Evolutionary conservation across 805 yeast genomes (phyloP).

Genomic region (Monosporozyma aquatica): DNA sequence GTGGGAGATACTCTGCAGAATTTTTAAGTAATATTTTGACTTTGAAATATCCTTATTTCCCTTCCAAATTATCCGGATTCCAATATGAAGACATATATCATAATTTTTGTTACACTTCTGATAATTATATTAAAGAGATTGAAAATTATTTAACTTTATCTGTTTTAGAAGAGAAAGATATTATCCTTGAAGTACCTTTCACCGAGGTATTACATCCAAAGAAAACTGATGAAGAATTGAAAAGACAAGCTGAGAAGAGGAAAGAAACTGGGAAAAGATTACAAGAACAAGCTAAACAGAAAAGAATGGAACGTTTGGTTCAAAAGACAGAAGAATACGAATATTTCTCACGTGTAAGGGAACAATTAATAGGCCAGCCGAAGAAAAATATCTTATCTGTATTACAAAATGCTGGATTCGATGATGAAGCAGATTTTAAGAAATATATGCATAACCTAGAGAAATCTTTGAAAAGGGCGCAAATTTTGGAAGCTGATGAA

Average conservation of each 20-base stretch:
- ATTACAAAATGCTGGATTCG: slow-evolving; percentile 67
- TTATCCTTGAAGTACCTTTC: slow-evolving; percentile 76
- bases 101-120: slow-evolving; percentile 71
- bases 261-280: slow-evolving; percentile 78
- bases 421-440: slow-evolving; percentile 60
- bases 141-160: slow-evolving; percentile 49
- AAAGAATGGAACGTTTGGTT: slow-evolving; percentile 65
- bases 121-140: slow-evolving; percentile 58
- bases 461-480: slow-evolving; percentile 56
- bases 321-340: slow-evolving; percentile 75
- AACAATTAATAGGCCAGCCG: slow-evolving; percentile 40
- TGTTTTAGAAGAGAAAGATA: slow-evolving; percentile 55
- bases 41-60: slow-evolving; percentile 87
- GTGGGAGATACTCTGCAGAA: slow-evolving; percentile 66
- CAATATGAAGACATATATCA: slow-evolving; percentile 64
- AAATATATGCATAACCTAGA: slow-evolving; percentile 59
- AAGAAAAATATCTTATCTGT: slow-evolving; percentile 47
- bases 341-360: slow-evolving; percentile 55
- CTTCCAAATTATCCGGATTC: slow-evolving; percentile 52
- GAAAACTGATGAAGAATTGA: slow-evolving; percentile 77
- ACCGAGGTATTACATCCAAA: slow-evolving; percentile 55
- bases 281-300: slow-evolving; percentile 87
- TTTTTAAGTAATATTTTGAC: slow-evolving; percentile 55
- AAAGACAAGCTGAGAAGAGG: slow-evolving; percentile 65
- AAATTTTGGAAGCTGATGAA: slow-evolving; percentile 56